Evolutionary conservation across 805 yeast species (phyloP), one percentile per base, ranked within the genome.

Genomic region (Candida oleophila): DNA sequence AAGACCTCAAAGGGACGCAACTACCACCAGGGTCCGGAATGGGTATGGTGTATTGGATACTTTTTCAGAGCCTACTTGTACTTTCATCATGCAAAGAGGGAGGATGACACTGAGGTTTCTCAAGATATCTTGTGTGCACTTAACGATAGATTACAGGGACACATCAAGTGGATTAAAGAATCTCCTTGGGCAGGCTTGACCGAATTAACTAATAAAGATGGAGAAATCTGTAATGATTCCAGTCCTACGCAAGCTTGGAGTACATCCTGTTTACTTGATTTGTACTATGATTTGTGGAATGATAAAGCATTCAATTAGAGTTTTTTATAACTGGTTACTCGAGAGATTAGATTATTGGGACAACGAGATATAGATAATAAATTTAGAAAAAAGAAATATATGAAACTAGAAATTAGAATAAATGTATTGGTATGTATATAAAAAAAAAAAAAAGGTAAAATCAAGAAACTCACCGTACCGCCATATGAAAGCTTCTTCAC

Each of bases 241-340:
- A 87, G 96, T 53, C 97, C 97, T 2, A 85, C 97, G 0, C 99
- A 92, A 64, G 97, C 98, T 0, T 92, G 99, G 99, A 88, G 96
- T 61, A 70, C 92, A 0, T 84, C 94, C 2, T 88, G 97, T 57
- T 66, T 94, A 48, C 64, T 92, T 28, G 98, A 92, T 62, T 68
- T 92, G 45, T 87, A 81, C 62, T 75, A 77, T 52, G 96, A 89
- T 57, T 62, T 80, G 21, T 81, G 73, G 74, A 59, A 55, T 36
- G 55, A 51, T 37, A 44, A 51, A 18, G 14, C 12, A n/a, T 36
- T 36, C 21, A 11, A 11, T 25, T 25, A n/a, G n/a, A n/a, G n/a
- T n/a, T n/a, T n/a, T n/a, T n/a, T n/a, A n/a, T n/a, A n/a, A n/a
- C n/a, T n/a, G n/a, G n/a, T n/a, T n/a, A n/a, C n/a, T n/a, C n/a